Conservation (phyloP, 805 yeast species). For the Starmerella stellata region DNA sequence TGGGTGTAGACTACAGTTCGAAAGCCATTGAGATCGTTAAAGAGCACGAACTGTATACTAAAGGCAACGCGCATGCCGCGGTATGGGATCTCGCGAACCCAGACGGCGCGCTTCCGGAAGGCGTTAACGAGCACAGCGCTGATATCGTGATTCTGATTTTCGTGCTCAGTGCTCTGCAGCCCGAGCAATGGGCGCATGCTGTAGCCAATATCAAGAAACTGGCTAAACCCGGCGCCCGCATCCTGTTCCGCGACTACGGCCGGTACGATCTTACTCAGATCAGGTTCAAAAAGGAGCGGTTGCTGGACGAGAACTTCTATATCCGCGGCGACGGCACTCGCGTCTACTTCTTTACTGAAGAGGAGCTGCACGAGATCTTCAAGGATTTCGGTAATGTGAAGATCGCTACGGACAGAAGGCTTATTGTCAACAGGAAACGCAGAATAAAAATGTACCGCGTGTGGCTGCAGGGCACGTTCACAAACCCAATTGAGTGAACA, state of each 20-base stretch:
- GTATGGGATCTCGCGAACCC: constrained; percentile 91
- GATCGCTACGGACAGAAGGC: constrained; percentile 77
- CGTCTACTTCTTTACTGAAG: constrained; percentile 92
- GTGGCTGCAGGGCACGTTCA: constrained; percentile 87
- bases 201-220: constrained; percentile 48
- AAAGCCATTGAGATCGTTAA: constrained; percentile 78
- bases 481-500: no score
- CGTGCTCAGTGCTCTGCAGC: constrained; percentile 81
- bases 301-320: constrained; percentile 81
- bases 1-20: constrained; percentile 79
- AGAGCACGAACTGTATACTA: constrained; percentile 40
- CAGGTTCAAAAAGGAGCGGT: constrained; percentile 71
- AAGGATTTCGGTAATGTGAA: constrained; percentile 44
- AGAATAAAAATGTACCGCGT: constrained; percentile 88
- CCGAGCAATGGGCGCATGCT: constrained; percentile 78
- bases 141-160: constrained; percentile 91
- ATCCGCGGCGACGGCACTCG: constrained; percentile 96
- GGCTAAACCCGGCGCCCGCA: constrained; percentile 82
- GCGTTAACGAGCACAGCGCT: constrained; percentile 59
- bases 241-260: constrained; percentile 85
- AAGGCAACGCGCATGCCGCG: constrained; percentile 52
- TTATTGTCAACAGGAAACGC: constrained; percentile 80
- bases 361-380: constrained; percentile 64
- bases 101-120: constrained; percentile 60
- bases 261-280: constrained; percentile 91